Evolutionary conservation across 371 early-diverging fungal genomes (phyloP).

Genomic region (Mortierella sp.): DNA sequence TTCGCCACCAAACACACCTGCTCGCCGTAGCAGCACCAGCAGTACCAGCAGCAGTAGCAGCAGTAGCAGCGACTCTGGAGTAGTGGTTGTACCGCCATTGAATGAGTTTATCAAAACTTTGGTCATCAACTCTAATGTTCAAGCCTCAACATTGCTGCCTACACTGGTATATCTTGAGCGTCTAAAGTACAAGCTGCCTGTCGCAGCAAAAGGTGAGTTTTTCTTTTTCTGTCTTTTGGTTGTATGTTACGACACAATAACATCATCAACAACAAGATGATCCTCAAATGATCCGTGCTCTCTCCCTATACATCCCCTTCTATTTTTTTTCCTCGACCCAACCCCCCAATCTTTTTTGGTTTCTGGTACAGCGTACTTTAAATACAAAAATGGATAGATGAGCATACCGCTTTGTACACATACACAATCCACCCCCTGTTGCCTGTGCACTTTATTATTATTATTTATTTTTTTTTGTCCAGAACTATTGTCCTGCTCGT

Average conservation of each 20-base stretch:
- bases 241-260: not conserved
- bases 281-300: slow-evolving; percentile 18
- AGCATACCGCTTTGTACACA: too few species aligned
- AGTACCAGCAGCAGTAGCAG: slow-evolving; percentile 7
- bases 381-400: slow-evolving; percentile 30
- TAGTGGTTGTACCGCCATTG: slow-evolving; percentile 59
- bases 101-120: slow-evolving; percentile 64
- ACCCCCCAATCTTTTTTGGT: slow-evolving; percentile 26
- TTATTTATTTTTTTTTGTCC: not conserved
- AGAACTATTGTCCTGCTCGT: too few species aligned
- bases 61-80: not conserved
- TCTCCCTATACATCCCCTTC: not conserved
- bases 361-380: not conserved
- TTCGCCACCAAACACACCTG: slow-evolving; percentile 35
- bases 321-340: slow-evolving; percentile 1
- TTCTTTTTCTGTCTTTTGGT: not conserved
- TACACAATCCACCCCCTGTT: slow-evolving; percentile 10
- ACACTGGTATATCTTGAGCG: slow-evolving; percentile 68
- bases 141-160: slow-evolving; percentile 66
- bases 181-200: slow-evolving; percentile 53
- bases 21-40: slow-evolving; percentile 13
- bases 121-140: slow-evolving; percentile 66
- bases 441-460: not conserved
- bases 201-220: slow-evolving; percentile 41
- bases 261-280: not conserved